A percentile compares a stretch with the other conserved stretches of the same genome.
phyloP scores from a whole-genome alignment of 495 filamentous ascomycete genomes.

The Baudoinia panamericana region DNA sequence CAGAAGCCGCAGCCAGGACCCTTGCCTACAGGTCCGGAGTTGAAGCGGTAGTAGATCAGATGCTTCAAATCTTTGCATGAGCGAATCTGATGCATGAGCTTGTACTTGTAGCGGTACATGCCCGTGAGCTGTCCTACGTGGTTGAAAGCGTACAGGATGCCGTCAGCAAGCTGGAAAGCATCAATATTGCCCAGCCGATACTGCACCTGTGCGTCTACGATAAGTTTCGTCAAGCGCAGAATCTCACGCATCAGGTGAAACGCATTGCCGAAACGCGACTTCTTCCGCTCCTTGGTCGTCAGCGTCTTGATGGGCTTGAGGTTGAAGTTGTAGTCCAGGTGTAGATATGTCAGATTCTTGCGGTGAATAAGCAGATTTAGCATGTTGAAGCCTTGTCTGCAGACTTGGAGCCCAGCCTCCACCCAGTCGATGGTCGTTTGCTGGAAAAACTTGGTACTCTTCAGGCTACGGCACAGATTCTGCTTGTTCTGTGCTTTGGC shows the following conservation, averaged over 20 bases:
- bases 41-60: conserved; percentile 98
- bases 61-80: conserved; percentile 99
- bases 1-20: conserved; percentile 98
- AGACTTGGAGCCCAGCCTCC: conserved; percentile 95
- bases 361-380: conserved; percentile 93
- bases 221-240: conserved; percentile 90
- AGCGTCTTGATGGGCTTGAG: conserved; percentile 97
- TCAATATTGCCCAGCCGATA: conserved; percentile 98
- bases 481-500: conserved; percentile 94
- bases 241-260: conserved; percentile 99
- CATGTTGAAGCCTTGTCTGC: conserved; percentile 99
- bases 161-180: conserved; percentile 96
- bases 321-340: conserved; percentile 99
- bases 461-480: conserved; percentile 74
- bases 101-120: conserved; percentile 99
- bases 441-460: conserved; percentile 98
- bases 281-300: conserved; percentile 98
- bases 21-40: conserved; percentile 93
- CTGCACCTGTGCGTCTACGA: conserved; percentile 97
- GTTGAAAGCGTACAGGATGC: conserved; percentile 98
- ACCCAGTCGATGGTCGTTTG: conserved; percentile 99
- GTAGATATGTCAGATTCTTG: conserved; percentile 97
- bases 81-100: conserved; percentile 99
- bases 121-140: conserved; percentile 97
- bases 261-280: conserved; percentile 97